A percentile compares a stretch with the other conserved stretches of the same genome.
phyloP scores from a whole-genome alignment of 352 stramenopile species.

The Peronospora destructor region DNA sequence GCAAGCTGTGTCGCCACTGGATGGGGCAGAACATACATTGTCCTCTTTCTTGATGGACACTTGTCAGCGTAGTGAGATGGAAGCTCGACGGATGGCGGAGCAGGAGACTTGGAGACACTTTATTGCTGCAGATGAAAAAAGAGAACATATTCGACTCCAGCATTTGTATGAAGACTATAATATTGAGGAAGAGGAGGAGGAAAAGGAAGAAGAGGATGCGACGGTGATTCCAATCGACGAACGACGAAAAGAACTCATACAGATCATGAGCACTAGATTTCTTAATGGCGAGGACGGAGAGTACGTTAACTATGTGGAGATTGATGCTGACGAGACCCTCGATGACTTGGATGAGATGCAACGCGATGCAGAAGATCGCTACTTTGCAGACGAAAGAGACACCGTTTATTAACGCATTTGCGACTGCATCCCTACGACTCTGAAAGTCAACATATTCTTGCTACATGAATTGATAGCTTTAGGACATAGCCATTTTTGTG shows the following conservation, averaged over 20 bases:
- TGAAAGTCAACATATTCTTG: too few relatives aligned
- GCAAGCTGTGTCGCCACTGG: not conserved
- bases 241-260: slow-evolving; percentile 53
- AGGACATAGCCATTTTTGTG: too few relatives aligned
- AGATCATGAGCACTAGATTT: slow-evolving; percentile 71
- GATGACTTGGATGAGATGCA: slow-evolving; percentile 65
- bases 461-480: too few relatives aligned
- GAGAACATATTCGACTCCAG: slow-evolving; percentile 30
- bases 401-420: not conserved
- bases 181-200: slow-evolving; percentile 40
- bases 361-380: slow-evolving; percentile 72
- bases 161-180: slow-evolving; percentile 32
- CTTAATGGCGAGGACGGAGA: slow-evolving; percentile 52
- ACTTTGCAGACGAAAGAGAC: slow-evolving; percentile 41
- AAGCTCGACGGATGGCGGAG: slow-evolving; percentile 48
- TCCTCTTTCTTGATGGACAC: slow-evolving; percentile 69
- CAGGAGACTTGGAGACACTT: slow-evolving; percentile 55
- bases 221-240: slow-evolving; percentile 25
- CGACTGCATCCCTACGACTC: not conserved
- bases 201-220: slow-evolving; percentile 33
- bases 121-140: slow-evolving; percentile 28
- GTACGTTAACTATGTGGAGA: slow-evolving; percentile 57
- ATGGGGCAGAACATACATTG: slow-evolving; percentile 21
- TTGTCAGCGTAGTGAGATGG: slow-evolving; percentile 61
- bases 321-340: slow-evolving; percentile 53